A percentile compares a stretch with the other conserved stretches of the same genome.
Evolutionary conservation across 202 grass and related monocot species (phyloP).

Genomic region (Bolboschoenoplectus hybrid): DNA sequence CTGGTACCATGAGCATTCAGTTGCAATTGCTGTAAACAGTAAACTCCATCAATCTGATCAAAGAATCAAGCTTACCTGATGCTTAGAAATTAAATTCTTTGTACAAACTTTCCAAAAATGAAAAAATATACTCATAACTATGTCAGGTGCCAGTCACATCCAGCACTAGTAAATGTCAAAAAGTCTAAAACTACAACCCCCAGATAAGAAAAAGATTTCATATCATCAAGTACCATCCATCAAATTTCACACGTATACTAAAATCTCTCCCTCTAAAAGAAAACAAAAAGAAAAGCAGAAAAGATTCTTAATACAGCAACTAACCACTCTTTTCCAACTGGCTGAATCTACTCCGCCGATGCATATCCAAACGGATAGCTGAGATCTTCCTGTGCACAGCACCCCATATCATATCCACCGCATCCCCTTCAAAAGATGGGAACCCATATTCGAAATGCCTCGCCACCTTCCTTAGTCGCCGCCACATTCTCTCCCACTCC

Average conservation of each 20-base stretch:
- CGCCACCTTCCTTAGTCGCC: conserved; percentile 57
- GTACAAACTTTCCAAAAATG: not conserved
- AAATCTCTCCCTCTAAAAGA: conserved; percentile 29
- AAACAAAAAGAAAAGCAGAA: not conserved
- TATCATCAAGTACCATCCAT: conserved; percentile 24
- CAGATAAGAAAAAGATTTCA: not conserved
- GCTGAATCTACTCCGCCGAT: conserved; percentile 51
- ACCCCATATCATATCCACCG: conserved; percentile 85
- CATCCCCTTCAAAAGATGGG: conserved; percentile 57
- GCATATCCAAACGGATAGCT: conserved; percentile 56
- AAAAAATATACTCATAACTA: conserved; percentile 6
- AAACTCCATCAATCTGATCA: not conserved
- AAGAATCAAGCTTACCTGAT: conserved; percentile 13
- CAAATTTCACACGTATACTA: conserved; percentile 8
- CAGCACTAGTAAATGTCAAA: conserved; percentile 19
- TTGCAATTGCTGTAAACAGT: not conserved
- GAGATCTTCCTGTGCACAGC: conserved; percentile 74
- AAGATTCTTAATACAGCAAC: conserved; percentile 28
- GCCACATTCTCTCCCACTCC: conserved; percentile 69
- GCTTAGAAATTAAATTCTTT: not conserved
- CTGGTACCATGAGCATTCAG: not conserved
- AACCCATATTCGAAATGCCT: conserved; percentile 77
- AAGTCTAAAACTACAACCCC: conserved; percentile 9
- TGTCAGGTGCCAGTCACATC: conserved; percentile 24
- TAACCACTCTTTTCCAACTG: conserved; percentile 32